Evolutionary conservation across 805 yeast species (phyloP).

Genomic region (Monosporozyma unispora): DNA sequence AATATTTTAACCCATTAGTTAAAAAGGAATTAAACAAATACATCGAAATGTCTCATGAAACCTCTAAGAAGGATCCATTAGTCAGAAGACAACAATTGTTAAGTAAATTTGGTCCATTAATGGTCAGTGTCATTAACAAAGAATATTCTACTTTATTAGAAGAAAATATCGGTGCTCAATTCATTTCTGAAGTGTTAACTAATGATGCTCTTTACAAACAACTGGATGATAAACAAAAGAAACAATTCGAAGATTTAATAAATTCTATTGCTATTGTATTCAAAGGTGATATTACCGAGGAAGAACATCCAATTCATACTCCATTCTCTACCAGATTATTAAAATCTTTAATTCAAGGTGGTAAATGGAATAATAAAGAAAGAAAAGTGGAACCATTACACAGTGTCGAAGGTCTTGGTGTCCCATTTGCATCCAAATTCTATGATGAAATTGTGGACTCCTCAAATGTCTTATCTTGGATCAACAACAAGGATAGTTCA

Average conservation of each 20-base stretch:
- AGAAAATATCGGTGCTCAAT: slow-evolving; percentile 79
- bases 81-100: slow-evolving; percentile 66
- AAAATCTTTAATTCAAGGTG: slow-evolving; percentile 73
- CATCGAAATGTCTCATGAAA: slow-evolving; percentile 50
- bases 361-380: slow-evolving; percentile 66
- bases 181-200: slow-evolving; percentile 64
- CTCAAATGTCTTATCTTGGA: slow-evolving; percentile 56
- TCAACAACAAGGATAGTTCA: slow-evolving; percentile 56
- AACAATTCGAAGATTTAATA: slow-evolving; percentile 41
- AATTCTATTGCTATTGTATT: slow-evolving; percentile 48
- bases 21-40: slow-evolving; percentile 53
- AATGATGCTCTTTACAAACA: slow-evolving; percentile 40
- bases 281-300: slow-evolving; percentile 59
- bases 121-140: slow-evolving; percentile 47
- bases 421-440: slow-evolving; percentile 48
- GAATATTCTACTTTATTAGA: slow-evolving; percentile 44
- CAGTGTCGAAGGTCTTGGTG: slow-evolving; percentile 42
- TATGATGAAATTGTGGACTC: slow-evolving; percentile 44
- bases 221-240: slow-evolving; percentile 26
- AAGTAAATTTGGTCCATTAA: slow-evolving; percentile 52
- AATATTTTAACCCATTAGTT: slow-evolving; percentile 68
- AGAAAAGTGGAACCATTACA: slow-evolving; percentile 40
- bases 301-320: slow-evolving; percentile 57
- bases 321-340: slow-evolving; percentile 69
- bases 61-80: slow-evolving; percentile 79